A percentile compares a stretch with the other conserved stretches of the same genome.
Evolutionary conservation across 2,329 filamentous ascomycete species (phyloP).

Genomic region (Bipolaris zeicola): DNA sequence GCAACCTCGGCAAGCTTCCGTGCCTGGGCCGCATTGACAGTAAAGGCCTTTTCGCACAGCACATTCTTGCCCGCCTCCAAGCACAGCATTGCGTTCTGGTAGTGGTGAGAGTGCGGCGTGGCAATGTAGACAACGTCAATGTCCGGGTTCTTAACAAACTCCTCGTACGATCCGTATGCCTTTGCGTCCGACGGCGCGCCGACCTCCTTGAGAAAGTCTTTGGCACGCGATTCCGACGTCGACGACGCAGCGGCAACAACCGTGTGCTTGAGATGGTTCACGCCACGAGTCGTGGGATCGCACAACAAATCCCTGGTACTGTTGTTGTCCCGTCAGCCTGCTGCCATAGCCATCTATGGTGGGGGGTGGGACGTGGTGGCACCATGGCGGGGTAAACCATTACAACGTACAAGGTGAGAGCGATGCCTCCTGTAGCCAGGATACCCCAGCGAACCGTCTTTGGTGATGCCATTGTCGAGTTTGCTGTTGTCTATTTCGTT

Average conservation of each 20-base stretch:
- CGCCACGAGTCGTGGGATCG: conserved; percentile 71
- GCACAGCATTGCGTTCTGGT: conserved; percentile 86
- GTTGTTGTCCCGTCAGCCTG: conserved; percentile 6
- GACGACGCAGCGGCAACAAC: conserved; percentile 83
- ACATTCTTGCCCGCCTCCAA: conserved; percentile 85
- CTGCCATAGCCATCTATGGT: conserved; percentile 12
- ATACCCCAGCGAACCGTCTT: conserved; percentile 53
- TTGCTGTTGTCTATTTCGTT: background rate
- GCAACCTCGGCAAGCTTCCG: conserved; percentile 74
- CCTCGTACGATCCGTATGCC: conserved; percentile 80
- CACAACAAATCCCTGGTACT: conserved; percentile 75
- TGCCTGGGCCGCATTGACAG: conserved; percentile 79
- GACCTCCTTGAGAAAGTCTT: conserved; percentile 73
- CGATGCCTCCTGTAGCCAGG: conserved; percentile 57
- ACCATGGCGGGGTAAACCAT: conserved; percentile 23
- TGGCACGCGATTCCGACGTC: conserved; percentile 70
- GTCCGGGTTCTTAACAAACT: conserved; percentile 77
- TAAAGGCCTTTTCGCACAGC: conserved; percentile 89
- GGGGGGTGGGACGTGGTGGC: conserved; percentile 15
- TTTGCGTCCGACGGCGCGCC: conserved; percentile 70
- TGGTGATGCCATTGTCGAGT: conserved; percentile 39
- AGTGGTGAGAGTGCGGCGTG: conserved; percentile 91
- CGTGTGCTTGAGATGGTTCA: conserved; percentile 74
- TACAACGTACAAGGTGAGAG: conserved; percentile 49
- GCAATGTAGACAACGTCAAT: conserved; percentile 89